phyloP scores from a whole-genome alignment of 371 early-diverging fungal genomes.

The Fennellomyces sp. region DNA sequence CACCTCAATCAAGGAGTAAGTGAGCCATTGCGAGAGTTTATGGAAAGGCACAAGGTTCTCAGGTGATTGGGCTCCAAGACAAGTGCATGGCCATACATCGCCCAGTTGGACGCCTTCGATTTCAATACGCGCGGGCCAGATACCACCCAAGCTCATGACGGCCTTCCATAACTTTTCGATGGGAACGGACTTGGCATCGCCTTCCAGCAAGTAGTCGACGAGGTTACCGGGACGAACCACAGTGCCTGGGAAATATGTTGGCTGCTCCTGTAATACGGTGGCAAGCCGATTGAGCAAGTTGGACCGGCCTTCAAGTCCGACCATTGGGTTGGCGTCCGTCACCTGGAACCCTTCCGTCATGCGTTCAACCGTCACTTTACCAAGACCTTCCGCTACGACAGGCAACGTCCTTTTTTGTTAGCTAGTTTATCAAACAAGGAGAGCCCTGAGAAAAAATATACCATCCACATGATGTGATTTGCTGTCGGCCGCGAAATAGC shows the following conservation, averaged over 20 bases:
- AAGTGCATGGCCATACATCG: conserved; percentile 88
- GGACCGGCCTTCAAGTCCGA: conserved; percentile 83
- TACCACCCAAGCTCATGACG: conserved; percentile 61
- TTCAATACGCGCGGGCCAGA: conserved; percentile 65
- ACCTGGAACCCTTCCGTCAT: conserved; percentile 84
- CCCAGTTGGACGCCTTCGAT: conserved; percentile 80
- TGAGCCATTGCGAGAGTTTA: conserved; percentile 95
- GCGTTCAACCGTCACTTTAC: conserved; percentile 57
- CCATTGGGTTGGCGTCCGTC: conserved; percentile 73
- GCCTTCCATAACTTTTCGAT: conserved; percentile 70
- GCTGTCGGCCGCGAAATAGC: conserved; percentile 58
- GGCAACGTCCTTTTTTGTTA: neutral
- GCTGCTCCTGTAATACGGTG: conserved; percentile 48
- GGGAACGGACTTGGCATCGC: conserved; percentile 18
- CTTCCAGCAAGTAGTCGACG: conserved; percentile 55
- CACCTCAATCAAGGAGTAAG: conserved; percentile 89
- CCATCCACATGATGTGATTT: conserved; percentile 77
- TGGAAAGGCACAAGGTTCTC: conserved; percentile 81
- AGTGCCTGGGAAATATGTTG: conserved; percentile 63
- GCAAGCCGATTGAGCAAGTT: conserved; percentile 74
- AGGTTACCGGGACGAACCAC: conserved; percentile 80
- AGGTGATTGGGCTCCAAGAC: conserved; percentile 34
- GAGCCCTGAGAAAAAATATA: conserved; percentile 23
- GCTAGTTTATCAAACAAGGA: neutral
- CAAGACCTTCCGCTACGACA: conserved; percentile 57